A percentile compares a stretch with the other conserved stretches of the same genome.
Conservation (phyloP, 768 basidiomycete genomes). For the Phaeolepiota aurea region DNA sequence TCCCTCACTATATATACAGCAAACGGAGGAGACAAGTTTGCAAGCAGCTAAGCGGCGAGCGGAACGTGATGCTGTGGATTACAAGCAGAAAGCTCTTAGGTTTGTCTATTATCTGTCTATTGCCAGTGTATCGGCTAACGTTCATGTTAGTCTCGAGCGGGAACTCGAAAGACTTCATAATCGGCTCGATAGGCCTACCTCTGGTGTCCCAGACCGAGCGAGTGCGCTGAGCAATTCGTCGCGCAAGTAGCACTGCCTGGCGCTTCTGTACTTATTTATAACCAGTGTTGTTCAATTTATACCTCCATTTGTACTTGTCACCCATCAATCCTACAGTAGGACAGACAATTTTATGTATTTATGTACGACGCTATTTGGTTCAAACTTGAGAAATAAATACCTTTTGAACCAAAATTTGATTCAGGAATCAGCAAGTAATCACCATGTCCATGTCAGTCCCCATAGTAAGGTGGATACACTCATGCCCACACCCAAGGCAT, state of each 20-base stretch:
- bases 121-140: constrained; percentile 3
- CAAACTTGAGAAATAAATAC: no score
- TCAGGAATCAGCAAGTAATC: no score
- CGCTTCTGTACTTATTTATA: neutral
- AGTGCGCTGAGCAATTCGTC: constrained; percentile 19
- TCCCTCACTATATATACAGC: constrained; percentile 30
- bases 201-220: constrained; percentile 14
- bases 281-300: neutral
- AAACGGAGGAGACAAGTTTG: constrained; percentile 61
- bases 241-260: constrained; percentile 16
- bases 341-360: no score
- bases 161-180: constrained; percentile 65
- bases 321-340: no score
- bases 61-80: constrained; percentile 69
- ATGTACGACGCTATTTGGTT: no score
- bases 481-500: no score
- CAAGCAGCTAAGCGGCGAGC: constrained; percentile 67
- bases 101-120: constrained; percentile 21
- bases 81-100: constrained; percentile 63
- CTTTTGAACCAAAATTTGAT: no score
- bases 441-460: no score
- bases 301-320: neutral
- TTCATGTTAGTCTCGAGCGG: constrained; percentile 40
- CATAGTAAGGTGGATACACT: no score
- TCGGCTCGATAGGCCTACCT: constrained; percentile 52